A percentile compares a stretch with the other conserved stretches of the same genome.
Evolutionary conservation across 768 basidiomycete species (phyloP).

Genomic region (Serendipita vermifera): DNA sequence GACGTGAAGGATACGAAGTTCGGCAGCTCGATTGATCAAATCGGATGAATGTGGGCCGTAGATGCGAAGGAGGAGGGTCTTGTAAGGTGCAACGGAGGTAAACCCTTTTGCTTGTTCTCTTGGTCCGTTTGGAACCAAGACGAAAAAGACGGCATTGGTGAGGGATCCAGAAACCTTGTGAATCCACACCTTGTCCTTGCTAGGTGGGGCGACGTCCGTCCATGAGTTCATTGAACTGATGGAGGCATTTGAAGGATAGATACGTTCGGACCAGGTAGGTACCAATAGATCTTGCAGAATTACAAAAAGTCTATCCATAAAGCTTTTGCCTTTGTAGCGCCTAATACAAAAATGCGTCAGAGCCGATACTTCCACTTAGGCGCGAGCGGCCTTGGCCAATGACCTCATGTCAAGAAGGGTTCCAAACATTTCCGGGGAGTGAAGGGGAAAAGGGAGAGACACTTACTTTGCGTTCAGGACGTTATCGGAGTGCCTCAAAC

Average conservation of each 20-base stretch:
- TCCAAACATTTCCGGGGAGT: conserved; percentile 17
- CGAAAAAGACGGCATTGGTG: conserved; percentile 95
- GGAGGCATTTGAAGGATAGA: background rate
- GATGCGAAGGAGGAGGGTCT: conserved; percentile 73
- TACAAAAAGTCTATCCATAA: conserved; percentile 42
- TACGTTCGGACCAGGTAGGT: conserved; percentile 37
- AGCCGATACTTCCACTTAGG: background rate
- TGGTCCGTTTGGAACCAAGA: conserved; percentile 50
- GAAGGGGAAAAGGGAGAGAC: background rate
- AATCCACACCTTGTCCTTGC: conserved; percentile 36
- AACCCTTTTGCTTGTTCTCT: conserved; percentile 24
- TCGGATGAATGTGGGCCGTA: conserved; percentile 80
- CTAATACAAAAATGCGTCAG: conserved; percentile 27
- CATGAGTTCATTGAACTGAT: conserved; percentile 4
- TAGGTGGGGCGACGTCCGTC: conserved; percentile 13
- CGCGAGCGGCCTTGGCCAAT: conserved; percentile 19
- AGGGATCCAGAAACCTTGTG: conserved; percentile 80
- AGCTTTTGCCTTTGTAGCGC: conserved; percentile 47
- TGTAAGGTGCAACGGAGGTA: conserved; percentile 19
- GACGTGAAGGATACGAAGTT: conserved; percentile 77
- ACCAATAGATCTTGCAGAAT: conserved; percentile 43
- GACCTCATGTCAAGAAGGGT: conserved; percentile 18
- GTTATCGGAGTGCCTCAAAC: conserved; percentile 42
- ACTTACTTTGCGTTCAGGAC: conserved; percentile 61
- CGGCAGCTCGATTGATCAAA: conserved; percentile 77